Percentiles rank a stretch among this genome's conserved stretches.
These are phyloP conservation scores for Nicotiana sylvestris DNA, from an alignment of 257 asterid genomes.

Conservation along the genomic window DNA sequence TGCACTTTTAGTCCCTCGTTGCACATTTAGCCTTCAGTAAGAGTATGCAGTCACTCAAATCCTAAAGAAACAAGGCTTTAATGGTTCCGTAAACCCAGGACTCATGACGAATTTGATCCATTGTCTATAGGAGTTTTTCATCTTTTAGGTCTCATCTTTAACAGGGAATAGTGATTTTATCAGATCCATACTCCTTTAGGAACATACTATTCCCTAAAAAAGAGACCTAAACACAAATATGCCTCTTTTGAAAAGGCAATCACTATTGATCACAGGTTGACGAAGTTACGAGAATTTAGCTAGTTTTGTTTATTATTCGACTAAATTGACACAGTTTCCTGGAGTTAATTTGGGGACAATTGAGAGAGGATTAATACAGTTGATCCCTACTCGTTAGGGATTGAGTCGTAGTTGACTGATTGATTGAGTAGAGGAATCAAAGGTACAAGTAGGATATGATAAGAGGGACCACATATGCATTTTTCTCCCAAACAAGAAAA, in stretches of 20 bases:
- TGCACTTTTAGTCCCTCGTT: neutral
- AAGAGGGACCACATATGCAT: neutral
- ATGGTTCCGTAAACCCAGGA: neutral
- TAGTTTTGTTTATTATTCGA: neutral
- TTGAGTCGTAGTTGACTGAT: neutral
- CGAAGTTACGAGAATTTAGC: neutral
- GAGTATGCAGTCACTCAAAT: neutral
- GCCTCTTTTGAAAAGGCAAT: neutral
- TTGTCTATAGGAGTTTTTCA: neutral
- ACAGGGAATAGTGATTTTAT: neutral
- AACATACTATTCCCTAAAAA: neutral
- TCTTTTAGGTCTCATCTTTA: neutral
- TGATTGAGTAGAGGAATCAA: neutral
- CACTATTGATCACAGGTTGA: neutral
- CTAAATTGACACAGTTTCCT: neutral
- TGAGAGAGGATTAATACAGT: neutral
- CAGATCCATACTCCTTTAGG: neutral
- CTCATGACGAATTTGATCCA: neutral
- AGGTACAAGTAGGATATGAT: neutral
- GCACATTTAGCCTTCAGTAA: neutral
- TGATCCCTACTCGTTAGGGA: neutral
- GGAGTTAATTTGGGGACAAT: neutral
- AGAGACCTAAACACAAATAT: neutral
- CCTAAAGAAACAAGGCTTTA: neutral
- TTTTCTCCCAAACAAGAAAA: slow-evolving; percentile 4